Base-by-base conservation (phyloP, 108 stramenopile species). In the Discostella pseudostelligera region DNA sequence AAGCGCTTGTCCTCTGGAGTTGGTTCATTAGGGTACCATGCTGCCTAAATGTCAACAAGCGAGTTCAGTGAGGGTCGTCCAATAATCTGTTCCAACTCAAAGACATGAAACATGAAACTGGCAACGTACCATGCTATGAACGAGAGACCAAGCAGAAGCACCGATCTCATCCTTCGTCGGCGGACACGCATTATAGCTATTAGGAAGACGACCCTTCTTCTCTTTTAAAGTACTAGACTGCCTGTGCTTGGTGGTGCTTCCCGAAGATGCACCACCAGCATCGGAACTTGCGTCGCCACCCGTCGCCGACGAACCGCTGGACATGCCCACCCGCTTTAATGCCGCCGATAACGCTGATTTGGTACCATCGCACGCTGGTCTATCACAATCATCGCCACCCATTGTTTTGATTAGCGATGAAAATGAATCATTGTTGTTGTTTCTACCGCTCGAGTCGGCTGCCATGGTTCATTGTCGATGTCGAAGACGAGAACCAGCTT, bases 21-120 rank as follows among this genome's bases (percentile, higher is more conserved):
- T n/a, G 93, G 93, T 66, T 69, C 47, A 6, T 89, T 85, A 1
- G 93, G 93, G 79, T 90, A 94, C 88, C 88, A 94, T 8, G 93
- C 89, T 16, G 86, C 87, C 84, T 84, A 39, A n/a, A 1, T 11
- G 21, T 50, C 2, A 13, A 50, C 25, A 25, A n/a, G n/a, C n/a
- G n/a, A n/a, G n/a, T n/a, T n/a, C n/a, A n/a, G n/a, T n/a, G n/a
- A n/a, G n/a, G n/a, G n/a, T n/a, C n/a, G n/a, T n/a, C n/a, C n/a
- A n/a, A n/a, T n/a, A n/a, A n/a, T n/a, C n/a, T n/a, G n/a, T n/a
- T n/a, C n/a, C n/a, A n/a, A n/a, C n/a, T n/a, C n/a, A n/a, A n/a
- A n/a, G n/a, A n/a, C n/a, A n/a, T n/a, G n/a, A n/a, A n/a, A n/a
- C n/a, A n/a, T n/a, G n/a, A n/a, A n/a, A n/a, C n/a, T n/a, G n/a